Percentiles rank a stretch among this genome's conserved stretches.
phyloP scores from a whole-genome alignment of 1,284 basidiomycete genomes.

The Ganoderma meredithae region DNA sequence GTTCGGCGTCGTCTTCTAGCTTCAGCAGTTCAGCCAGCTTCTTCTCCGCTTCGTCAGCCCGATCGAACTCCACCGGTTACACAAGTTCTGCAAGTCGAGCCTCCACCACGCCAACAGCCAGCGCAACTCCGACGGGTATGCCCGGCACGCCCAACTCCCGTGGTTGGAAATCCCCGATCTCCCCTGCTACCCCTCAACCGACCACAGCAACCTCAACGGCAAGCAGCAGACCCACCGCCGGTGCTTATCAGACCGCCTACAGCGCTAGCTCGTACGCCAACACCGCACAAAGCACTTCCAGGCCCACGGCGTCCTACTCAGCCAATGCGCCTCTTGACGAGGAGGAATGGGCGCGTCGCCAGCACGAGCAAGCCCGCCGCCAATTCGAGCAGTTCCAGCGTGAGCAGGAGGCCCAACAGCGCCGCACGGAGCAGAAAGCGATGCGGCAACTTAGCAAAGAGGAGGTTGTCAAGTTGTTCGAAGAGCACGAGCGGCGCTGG shows the following conservation, averaged over 20 bases:
- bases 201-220: slow-evolving; percentile 33
- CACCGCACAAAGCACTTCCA: slow-evolving; percentile 18
- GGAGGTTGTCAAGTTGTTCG: slow-evolving; percentile 59
- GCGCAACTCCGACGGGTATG: slow-evolving; percentile 30
- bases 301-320: slow-evolving; percentile 23
- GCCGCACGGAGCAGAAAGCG: slow-evolving; percentile 47
- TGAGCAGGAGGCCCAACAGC: slow-evolving; percentile 58
- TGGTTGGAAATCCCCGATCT: slow-evolving; percentile 33
- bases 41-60: slow-evolving; percentile 33
- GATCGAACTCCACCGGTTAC: slow-evolving; percentile 35
- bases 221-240: slow-evolving; percentile 30
- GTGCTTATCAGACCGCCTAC: slow-evolving; percentile 28
- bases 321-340: slow-evolving; percentile 36
- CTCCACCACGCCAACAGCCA: slow-evolving; percentile 37
- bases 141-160: slow-evolving; percentile 21
- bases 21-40: slow-evolving; percentile 29
- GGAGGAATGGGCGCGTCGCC: slow-evolving; percentile 62
- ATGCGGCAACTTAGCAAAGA: slow-evolving; percentile 58
- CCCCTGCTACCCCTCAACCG: slow-evolving; percentile 29
- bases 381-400: slow-evolving; percentile 67
- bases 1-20: slow-evolving; percentile 43
- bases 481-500: slow-evolving; percentile 67
- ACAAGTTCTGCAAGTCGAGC: slow-evolving; percentile 37
- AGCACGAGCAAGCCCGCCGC: slow-evolving; percentile 60
- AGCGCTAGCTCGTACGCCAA: slow-evolving; percentile 15